Evolutionary conservation across 2,329 filamentous ascomycete genomes (phyloP), one percentile per base, ranked within the genome.

Genomic region (Paecilomyces variotii): DNA sequence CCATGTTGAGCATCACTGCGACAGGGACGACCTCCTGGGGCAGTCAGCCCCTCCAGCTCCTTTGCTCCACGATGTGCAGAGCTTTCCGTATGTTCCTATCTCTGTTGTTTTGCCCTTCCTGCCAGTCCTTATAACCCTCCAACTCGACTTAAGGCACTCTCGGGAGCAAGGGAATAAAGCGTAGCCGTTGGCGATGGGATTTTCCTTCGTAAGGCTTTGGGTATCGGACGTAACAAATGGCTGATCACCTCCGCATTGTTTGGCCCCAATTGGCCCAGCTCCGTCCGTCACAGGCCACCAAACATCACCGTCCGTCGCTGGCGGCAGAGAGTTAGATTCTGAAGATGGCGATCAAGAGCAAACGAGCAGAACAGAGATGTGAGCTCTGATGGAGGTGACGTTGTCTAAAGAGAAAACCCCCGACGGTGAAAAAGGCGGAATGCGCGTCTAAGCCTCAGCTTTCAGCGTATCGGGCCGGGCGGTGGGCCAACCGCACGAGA

Each of bases 21-120:
- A 65, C 60, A 63, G 68, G 68, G 71, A 73, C 69, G 71, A 74
- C 72, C 72, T 72, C 72, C 71, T 68, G 56, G 68, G 68, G 70
- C 72, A 74, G 72, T 72, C 72, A 74, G 69, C 70, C 72, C 72
- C 72, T 70, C 68, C 61, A 61, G 60, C 64, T 64, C 61, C 64
- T 67, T 68, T 63, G 69, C 72, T 72, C 71, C 71, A 72, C 72
- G 68, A 69, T 72, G 70, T 67, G 56, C 32, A 50, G 30, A 49
- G n/a, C 28, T 26, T 10, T n/a, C 26, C 30, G 14, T 27, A 45
- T 30, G 24, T 34, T 26, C n/a, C 19, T 53, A n/a, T 9, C 35
- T 5, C 30, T 14, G n/a, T 27, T 27, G 24, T 55, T 35, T 35
- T 30, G 19, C 27, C 39, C 26, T 52, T 19, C 57, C 51, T 32